phyloP scores from a whole-genome alignment of 441 rosid genomes.

The Rhodomyrtus psidioides region DNA sequence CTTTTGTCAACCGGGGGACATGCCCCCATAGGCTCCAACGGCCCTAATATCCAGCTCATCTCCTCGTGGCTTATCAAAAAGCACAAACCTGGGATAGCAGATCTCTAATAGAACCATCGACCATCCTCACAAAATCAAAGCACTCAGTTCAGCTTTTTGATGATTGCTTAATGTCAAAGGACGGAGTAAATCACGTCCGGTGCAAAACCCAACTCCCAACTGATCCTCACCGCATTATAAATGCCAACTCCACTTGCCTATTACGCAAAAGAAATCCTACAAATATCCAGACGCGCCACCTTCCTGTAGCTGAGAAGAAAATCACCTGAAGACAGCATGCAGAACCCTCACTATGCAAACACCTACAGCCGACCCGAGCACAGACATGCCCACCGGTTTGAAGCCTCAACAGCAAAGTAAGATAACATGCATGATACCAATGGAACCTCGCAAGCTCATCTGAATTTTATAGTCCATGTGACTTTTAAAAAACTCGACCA shows the following conservation, averaged over 20 bases:
- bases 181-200: background rate
- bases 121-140: background rate
- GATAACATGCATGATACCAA: background rate
- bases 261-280: background rate
- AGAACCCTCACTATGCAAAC: background rate
- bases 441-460: background rate
- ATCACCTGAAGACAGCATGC: background rate
- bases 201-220: background rate
- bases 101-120: background rate
- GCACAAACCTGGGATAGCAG: background rate
- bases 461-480: background rate
- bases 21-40: too few relatives aligned
- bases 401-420: background rate
- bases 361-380: background rate
- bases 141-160: background rate
- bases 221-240: background rate
- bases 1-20: too few relatives aligned
- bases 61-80: background rate
- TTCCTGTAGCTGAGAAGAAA: background rate
- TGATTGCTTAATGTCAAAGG: background rate
- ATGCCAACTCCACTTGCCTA: background rate
- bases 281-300: background rate
- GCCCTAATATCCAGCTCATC: background rate
- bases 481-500: background rate
- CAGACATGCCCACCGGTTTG: background rate